Conservation (phyloP, 1,284 basidiomycete species). For the Sanghuangporus sanghuang region DNA sequence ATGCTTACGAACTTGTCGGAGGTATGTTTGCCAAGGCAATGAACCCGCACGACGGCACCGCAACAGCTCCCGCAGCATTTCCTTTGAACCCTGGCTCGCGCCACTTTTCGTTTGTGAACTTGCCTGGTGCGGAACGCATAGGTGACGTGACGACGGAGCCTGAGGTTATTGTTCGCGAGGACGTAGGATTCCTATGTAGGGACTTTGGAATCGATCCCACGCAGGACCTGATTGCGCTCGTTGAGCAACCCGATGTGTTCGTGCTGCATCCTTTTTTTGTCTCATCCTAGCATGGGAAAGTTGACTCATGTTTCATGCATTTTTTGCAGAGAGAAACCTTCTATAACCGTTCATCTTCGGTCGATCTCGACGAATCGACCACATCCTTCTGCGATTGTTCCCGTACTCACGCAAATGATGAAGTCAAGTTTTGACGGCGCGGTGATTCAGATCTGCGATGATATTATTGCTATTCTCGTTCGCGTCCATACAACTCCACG, state of each 20-base stretch:
- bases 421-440: slow-evolving; percentile 26
- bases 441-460: slow-evolving; percentile 46
- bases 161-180: slow-evolving; percentile 27
- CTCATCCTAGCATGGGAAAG: neutral
- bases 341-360: slow-evolving; percentile 30
- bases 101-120: slow-evolving; percentile 33
- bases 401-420: slow-evolving; percentile 26
- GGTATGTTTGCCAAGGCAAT: slow-evolving; percentile 47
- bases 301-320: neutral
- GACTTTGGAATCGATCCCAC: slow-evolving; percentile 64
- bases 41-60: slow-evolving; percentile 15
- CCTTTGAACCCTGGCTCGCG: slow-evolving; percentile 21
- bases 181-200: slow-evolving; percentile 38
- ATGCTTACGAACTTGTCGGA: slow-evolving; percentile 53
- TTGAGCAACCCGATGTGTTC: slow-evolving; percentile 30
- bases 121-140: slow-evolving; percentile 30
- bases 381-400: slow-evolving; percentile 33
- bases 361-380: slow-evolving; percentile 37
- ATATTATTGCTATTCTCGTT: slow-evolving; percentile 45
- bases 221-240: slow-evolving; percentile 49
- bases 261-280: neutral
- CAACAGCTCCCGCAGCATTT: neutral
- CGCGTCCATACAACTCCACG: slow-evolving; percentile 29
- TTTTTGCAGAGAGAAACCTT: slow-evolving; percentile 11
- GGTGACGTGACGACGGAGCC: slow-evolving; percentile 8